Evolutionary conservation across 179 eudicot genomes (phyloP).

Genomic region (Nepenthes alata): DNA sequence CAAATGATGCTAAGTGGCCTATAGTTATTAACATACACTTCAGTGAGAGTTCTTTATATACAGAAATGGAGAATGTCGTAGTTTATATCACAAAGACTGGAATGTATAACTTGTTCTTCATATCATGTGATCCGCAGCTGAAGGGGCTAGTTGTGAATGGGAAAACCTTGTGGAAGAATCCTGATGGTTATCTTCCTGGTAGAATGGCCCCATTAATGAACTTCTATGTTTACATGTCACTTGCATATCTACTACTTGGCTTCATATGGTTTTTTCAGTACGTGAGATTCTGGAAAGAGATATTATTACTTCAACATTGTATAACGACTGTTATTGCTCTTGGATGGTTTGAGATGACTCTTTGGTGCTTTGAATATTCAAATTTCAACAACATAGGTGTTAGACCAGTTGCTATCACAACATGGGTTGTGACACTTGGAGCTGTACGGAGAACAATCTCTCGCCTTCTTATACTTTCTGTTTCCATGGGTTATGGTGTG

Average conservation of each 20-base stretch:
- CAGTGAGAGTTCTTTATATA: constrained; percentile 36
- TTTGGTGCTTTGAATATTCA: constrained; percentile 92
- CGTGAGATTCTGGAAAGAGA: constrained; percentile 68
- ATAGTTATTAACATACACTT: constrained; percentile 55
- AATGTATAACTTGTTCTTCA: constrained; percentile 91
- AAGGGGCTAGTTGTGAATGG: constrained; percentile 68
- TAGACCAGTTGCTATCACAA: constrained; percentile 70
- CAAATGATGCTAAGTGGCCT: constrained; percentile 68
- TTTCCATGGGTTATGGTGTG: constrained; percentile 97
- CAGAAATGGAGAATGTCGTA: constrained; percentile 50
- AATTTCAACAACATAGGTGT: constrained; percentile 72
- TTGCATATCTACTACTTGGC: constrained; percentile 62
- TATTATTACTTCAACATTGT: constrained; percentile 85
- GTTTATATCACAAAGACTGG: constrained; percentile 67
- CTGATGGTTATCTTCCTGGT: constrained; percentile 93
- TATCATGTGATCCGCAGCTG: constrained; percentile 77
- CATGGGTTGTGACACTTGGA: constrained; percentile 90
- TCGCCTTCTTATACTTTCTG: constrained; percentile 73
- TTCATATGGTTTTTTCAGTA: constrained; percentile 70
- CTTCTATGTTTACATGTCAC: constrained; percentile 68
- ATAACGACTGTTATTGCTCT: constrained; percentile 67
- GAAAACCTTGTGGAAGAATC: constrained; percentile 84
- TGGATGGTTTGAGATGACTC: constrained; percentile 73
- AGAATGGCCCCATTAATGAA: constrained; percentile 90
- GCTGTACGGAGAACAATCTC: constrained; percentile 75